Evolutionary conservation across 192 early-diverging fungal genomes (phyloP).

Genomic region (Gaertneriomyces sp.): DNA sequence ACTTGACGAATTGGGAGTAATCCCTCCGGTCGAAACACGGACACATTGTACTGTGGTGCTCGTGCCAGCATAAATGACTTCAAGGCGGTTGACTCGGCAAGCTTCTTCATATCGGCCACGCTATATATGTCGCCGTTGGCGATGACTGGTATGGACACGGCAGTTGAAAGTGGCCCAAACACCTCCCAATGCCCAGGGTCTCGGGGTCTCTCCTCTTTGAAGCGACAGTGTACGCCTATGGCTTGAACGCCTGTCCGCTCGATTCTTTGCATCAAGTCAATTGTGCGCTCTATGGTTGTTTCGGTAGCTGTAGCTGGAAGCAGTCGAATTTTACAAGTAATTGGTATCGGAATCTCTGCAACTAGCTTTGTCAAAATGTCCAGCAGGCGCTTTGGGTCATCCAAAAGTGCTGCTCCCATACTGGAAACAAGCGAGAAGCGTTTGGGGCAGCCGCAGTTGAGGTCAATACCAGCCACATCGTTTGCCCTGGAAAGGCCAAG

Average conservation of each 20-base stretch:
- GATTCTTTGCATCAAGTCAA: conserved; percentile 76
- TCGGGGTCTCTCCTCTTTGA: conserved; percentile 65
- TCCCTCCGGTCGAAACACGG: conserved; percentile 66
- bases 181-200: conserved; percentile 82
- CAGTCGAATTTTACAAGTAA: conserved; percentile 83
- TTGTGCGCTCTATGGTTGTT: conserved; percentile 68
- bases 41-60: conserved; percentile 80
- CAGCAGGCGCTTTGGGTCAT: conserved; percentile 72
- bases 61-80: conserved; percentile 88
- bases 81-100: conserved; percentile 46
- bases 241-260: conserved; percentile 82
- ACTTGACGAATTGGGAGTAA: conserved; percentile 47
- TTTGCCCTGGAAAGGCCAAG: conserved; percentile 46
- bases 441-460: conserved; percentile 99
- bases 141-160: conserved; percentile 66
- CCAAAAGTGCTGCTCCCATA: conserved; percentile 90
- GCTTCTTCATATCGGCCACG: conserved; percentile 56
- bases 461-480: conserved; percentile 87
- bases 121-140: conserved; percentile 88
- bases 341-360: conserved; percentile 67
- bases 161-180: conserved; percentile 67
- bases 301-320: conserved; percentile 8
- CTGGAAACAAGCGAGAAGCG: conserved; percentile 88
- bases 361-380: conserved; percentile 73
- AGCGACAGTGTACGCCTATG: conserved; percentile 78